Evolutionary conservation across 768 basidiomycete genomes (phyloP).

Genomic region (Trametes cingulata): DNA sequence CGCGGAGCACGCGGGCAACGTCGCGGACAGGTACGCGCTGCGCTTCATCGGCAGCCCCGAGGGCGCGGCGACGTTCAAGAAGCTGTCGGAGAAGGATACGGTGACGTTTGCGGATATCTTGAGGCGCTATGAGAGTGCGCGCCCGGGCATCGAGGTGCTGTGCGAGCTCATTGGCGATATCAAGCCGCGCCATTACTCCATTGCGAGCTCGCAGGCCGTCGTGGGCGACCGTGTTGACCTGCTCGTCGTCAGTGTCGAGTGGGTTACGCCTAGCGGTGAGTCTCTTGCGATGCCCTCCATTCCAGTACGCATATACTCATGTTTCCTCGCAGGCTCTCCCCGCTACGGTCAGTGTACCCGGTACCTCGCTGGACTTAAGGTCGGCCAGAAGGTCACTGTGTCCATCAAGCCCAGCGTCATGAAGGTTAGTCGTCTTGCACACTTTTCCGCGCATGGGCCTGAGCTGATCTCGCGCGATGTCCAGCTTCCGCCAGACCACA

Average conservation of each 20-base stretch:
- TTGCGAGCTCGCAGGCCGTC: constrained; percentile 92
- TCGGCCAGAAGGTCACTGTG: constrained; percentile 93
- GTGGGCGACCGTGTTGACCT: constrained; percentile 95
- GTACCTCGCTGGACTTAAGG: constrained; percentile 80
- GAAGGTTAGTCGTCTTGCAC: constrained; percentile 62
- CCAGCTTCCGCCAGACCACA: constrained; percentile 79
- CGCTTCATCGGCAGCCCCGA: constrained; percentile 94
- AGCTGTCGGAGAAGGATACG: constrained; percentile 91
- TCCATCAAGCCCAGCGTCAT: constrained; percentile 99
- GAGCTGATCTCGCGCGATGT: constrained; percentile 9
- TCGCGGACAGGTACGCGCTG: constrained; percentile 75
- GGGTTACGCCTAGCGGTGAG: constrained; percentile 82
- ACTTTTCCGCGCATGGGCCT: neutral
- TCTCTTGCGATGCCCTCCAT: constrained; percentile 11
- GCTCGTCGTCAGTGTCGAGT: constrained; percentile 94
- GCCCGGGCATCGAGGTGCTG: constrained; percentile 79
- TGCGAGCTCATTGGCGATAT: constrained; percentile 92
- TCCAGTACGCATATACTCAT: neutral
- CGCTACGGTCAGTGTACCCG: constrained; percentile 96
- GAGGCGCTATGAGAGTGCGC: constrained; percentile 71
- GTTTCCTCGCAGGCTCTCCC: constrained; percentile 55
- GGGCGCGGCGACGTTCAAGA: constrained; percentile 91
- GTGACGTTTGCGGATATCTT: constrained; percentile 91
- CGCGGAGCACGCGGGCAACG: constrained; percentile 67
- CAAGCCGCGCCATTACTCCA: constrained; percentile 97